A percentile compares a stretch with the other conserved stretches of the same genome.
phyloP scores from a whole-genome alignment of 441 rosid species.

The Adansonia madagascariensis region DNA sequence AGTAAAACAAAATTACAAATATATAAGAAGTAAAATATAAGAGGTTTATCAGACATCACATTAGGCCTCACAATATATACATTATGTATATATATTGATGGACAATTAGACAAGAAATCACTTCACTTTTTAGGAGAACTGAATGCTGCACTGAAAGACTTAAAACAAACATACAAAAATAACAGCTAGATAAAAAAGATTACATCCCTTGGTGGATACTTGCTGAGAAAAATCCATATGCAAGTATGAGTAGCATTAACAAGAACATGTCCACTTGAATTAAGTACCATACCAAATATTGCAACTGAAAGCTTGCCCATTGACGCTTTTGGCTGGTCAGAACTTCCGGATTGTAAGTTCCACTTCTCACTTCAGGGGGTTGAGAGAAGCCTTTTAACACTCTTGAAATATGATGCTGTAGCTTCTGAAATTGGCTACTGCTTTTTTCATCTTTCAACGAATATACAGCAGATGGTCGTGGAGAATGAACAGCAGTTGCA shows the following conservation, averaged over 20 bases:
- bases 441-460: constrained; percentile 66
- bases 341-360: constrained; percentile 86
- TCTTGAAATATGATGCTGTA: constrained; percentile 68
- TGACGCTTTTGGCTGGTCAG: constrained; percentile 95
- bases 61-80: not conserved
- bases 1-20: not conserved
- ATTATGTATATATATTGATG: not conserved
- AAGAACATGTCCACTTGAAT: constrained; percentile 22
- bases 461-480: constrained; percentile 81
- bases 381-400: constrained; percentile 73
- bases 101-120: constrained; percentile 1
- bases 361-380: constrained; percentile 59
- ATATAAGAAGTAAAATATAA: not conserved
- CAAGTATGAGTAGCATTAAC: constrained; percentile 11
- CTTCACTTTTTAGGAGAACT: not conserved
- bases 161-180: not conserved
- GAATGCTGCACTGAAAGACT: not conserved
- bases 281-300: constrained; percentile 67
- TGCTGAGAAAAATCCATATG: not conserved
- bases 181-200: not conserved
- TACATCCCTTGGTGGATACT: not conserved
- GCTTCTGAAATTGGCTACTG: constrained; percentile 69
- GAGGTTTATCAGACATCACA: constrained; percentile 5
- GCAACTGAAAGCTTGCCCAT: constrained; percentile 88
- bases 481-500: constrained; percentile 68